Evolutionary conservation across 2,329 filamentous ascomycete genomes (phyloP).

Genomic region (Ceratocystis papillata): DNA sequence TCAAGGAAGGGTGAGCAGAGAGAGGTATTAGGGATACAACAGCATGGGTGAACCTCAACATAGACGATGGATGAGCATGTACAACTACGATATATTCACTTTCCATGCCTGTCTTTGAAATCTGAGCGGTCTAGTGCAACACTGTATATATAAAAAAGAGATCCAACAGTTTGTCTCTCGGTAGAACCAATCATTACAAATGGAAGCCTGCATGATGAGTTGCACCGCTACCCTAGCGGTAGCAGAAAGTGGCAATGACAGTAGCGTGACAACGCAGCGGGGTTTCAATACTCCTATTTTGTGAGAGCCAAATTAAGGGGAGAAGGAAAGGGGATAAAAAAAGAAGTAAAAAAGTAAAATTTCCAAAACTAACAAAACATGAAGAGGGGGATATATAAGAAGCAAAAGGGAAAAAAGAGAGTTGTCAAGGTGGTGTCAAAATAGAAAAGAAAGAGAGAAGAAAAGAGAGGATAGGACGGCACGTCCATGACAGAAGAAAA

Average conservation of each 20-base stretch:
- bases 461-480: not conserved
- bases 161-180: not conserved
- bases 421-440: not conserved
- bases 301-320: slow-evolving; percentile 8
- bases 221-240: not conserved
- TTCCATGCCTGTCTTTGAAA: not conserved
- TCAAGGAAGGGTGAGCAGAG: not conserved
- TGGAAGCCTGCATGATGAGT: not conserved
- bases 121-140: not conserved
- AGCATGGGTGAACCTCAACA: not conserved
- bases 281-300: slow-evolving; percentile 1
- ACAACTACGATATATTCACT: not conserved
- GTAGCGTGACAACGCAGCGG: not conserved
- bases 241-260: not conserved
- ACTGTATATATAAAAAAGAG: slow-evolving; percentile 8
- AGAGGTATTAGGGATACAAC: not conserved
- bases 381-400: slow-evolving; percentile 17
- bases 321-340: not conserved
- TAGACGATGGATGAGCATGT: no score
- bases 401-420: slow-evolving; percentile 10
- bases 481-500: slow-evolving; percentile 4
- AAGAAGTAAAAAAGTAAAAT: not conserved
- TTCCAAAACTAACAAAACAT: slow-evolving; percentile 4
- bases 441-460: slow-evolving; percentile 17
- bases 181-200: not conserved